Percentiles rank a stretch among this genome's conserved stretches.
Conservation (phyloP, 108 stramenopile species). For the Conticribra weissflogii region DNA sequence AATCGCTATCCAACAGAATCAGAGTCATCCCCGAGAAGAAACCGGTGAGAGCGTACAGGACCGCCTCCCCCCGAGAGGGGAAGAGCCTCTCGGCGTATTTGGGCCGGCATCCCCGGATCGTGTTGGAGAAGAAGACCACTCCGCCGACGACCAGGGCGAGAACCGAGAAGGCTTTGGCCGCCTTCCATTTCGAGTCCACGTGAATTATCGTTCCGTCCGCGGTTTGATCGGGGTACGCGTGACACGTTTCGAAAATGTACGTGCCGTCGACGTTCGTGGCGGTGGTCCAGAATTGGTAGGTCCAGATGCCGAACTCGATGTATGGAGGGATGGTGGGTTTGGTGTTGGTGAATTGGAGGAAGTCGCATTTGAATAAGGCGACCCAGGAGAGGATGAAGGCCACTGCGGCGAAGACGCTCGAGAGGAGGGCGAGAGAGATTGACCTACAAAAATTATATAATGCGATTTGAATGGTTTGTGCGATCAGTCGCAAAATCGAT, state of each 20-base stretch:
- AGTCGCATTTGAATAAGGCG: neutral
- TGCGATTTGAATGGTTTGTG: too few species aligned
- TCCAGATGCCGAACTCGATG: slow-evolving; percentile 10
- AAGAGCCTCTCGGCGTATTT: neutral
- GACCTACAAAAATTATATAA: too few species aligned
- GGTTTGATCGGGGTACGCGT: slow-evolving; percentile 3
- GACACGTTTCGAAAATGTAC: slow-evolving; percentile 1
- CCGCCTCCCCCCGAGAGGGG: neutral
- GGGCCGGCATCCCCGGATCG: neutral
- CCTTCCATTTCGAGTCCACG: slow-evolving; percentile 7
- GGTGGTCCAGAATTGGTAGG: neutral
- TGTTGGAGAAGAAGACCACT: neutral
- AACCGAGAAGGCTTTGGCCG: slow-evolving; percentile 1
- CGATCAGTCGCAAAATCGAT: too few species aligned
- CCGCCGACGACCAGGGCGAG: neutral
- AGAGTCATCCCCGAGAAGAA: slow-evolving; percentile 50
- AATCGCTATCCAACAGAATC: slow-evolving; percentile 44
- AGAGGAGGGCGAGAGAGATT: neutral
- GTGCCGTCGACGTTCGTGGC: neutral
- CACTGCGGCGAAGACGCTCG: slow-evolving; percentile 4
- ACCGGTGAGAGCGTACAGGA: slow-evolving; percentile 10
- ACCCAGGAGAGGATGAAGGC: slow-evolving; percentile 9
- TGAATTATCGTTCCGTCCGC: neutral
- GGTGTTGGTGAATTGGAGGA: slow-evolving; percentile 4
- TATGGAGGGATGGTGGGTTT: neutral